Evolutionary conservation across 306 rosid genomes (phyloP), one percentile per base, ranked within the genome.

Genomic region (Potentilla sterilis): DNA sequence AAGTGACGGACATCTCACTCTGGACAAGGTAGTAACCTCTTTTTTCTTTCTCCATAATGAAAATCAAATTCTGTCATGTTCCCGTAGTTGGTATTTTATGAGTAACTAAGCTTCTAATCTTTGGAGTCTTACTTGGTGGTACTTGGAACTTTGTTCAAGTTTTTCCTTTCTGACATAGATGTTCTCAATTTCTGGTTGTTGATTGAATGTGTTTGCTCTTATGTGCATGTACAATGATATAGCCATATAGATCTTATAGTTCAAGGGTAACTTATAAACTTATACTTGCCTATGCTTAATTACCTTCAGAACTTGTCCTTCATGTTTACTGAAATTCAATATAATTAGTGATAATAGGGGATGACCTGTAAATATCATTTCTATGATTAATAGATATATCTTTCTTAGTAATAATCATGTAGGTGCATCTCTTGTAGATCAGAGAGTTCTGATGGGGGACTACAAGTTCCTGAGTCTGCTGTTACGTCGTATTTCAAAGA

Each of bases 391-490:
- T 22, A 69, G 2, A n/a, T 15, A 15, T 16, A 5, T 70, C 14
- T 49, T 48, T 70, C 9, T 1, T 28, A 34, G 44, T 32, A 28
- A 44, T 34, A 34, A 34, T 34, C 24, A 70, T 47, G 9, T 5
- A 32, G 44, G 52, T 41, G 48, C 7, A 24, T 65, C 6, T 51
- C 32, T 68, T 87, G 78, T 87, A 89, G 96, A 69, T 74, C 85
- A 24, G 89, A 72, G 76, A 75, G 77, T 76, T 80, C 49, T 19
- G 84, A 82, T 66, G 76, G 62, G 67, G 83, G 88, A 44, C 93
- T 93, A 81, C 88, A 84, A 80, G 51, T 92, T 74, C 78, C 92
- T 67, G 86, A 85, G 22, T 82, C 93, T 74, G 81, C 88, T 42
- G 75, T 82, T 65, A 74, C 73, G 65, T 82, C 58, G 19, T 93